Conservation (phyloP, 2,329 filamentous ascomycete species). For the Colletotrichum tropicale region DNA sequence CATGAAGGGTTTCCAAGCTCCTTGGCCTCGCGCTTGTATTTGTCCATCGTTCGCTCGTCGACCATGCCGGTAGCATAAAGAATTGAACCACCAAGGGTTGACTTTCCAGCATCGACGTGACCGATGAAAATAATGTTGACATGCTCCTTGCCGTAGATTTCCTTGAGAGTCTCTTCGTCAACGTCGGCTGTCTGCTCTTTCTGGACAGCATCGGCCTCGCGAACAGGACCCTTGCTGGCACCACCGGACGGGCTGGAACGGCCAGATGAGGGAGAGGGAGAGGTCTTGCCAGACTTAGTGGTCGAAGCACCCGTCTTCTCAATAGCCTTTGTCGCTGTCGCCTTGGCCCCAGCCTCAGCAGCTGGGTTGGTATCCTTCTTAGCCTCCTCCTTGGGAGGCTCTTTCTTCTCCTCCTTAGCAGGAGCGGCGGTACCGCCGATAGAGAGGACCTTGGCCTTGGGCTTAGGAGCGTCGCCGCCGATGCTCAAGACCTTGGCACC, state of each 20-base stretch:
- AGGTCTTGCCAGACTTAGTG: slow-evolving; percentile 70
- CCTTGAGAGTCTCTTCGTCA: slow-evolving; percentile 76
- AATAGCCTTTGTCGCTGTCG: slow-evolving; percentile 86
- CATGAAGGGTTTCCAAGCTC: slow-evolving; percentile 96
- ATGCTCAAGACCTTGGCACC: slow-evolving; percentile 69
- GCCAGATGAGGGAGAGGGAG: slow-evolving; percentile 82
- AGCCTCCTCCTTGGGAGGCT: slow-evolving; percentile 51
- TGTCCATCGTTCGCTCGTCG: slow-evolving; percentile 97
- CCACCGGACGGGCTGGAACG: slow-evolving; percentile 78
- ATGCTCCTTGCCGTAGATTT: slow-evolving; percentile 93
- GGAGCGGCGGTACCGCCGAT: slow-evolving; percentile 39
- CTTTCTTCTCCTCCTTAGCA: slow-evolving; percentile 46
- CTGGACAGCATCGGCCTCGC: slow-evolving; percentile 82
- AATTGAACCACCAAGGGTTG: slow-evolving; percentile 91
- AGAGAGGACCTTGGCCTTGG: slow-evolving; percentile 52
- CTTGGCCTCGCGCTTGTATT: slow-evolving; percentile 97
- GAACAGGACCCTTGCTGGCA: slow-evolving; percentile 53
- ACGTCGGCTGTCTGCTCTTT: slow-evolving; percentile 82
- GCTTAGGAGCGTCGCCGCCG: slow-evolving; percentile 62
- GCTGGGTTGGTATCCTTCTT: slow-evolving; percentile 44
- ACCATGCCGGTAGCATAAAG: slow-evolving; percentile 97
- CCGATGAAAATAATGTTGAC: slow-evolving; percentile 98
- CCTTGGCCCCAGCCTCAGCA: slow-evolving; percentile 79
- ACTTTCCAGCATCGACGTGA: slow-evolving; percentile 98
- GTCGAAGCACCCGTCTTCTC: slow-evolving; percentile 79